phyloP scores from a whole-genome alignment of 208 protist genomes.

The Acanthamoeba healyi region DNA sequence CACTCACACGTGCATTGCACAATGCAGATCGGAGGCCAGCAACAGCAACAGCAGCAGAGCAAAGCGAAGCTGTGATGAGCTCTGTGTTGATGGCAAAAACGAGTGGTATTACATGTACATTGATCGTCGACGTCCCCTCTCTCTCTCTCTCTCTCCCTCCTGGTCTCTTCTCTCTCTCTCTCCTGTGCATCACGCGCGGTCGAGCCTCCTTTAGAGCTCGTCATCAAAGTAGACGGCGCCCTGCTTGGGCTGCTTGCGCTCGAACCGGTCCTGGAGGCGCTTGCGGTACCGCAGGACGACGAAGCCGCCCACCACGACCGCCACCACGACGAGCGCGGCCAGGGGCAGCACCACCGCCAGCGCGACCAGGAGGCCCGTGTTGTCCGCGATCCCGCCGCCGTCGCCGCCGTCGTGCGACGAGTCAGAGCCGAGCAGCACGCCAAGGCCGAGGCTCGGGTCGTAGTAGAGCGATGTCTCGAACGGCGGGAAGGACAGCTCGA shows the following conservation, averaged over 20 bases:
- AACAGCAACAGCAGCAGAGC: no score
- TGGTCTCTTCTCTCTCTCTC: no score
- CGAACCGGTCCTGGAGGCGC: neutral
- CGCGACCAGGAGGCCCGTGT: slow-evolving; percentile 1
- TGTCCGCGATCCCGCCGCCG: neutral
- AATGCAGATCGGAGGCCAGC: no score
- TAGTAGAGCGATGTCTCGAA: neutral
- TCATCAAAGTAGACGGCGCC: neutral
- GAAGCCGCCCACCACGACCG: neutral
- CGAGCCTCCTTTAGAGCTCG: neutral
- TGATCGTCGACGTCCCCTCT: no score
- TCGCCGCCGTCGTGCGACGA: neutral
- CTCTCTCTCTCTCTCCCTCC: no score
- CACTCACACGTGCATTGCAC: no score
- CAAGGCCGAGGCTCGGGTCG: slow-evolving; percentile 15
- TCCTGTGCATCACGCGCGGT: no score
- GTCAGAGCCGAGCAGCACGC: slow-evolving; percentile 16
- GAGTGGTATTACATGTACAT: no score
- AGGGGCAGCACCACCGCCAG: neutral
- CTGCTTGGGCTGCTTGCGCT: neutral
- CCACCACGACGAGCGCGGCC: neutral
- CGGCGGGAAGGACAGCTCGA: slow-evolving; percentile 6
- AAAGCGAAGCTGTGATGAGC: no score
- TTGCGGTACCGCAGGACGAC: slow-evolving; percentile 4
- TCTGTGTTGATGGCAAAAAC: no score